Conservation (phyloP, 441 rosid genomes). For the Populus hybrid region DNA sequence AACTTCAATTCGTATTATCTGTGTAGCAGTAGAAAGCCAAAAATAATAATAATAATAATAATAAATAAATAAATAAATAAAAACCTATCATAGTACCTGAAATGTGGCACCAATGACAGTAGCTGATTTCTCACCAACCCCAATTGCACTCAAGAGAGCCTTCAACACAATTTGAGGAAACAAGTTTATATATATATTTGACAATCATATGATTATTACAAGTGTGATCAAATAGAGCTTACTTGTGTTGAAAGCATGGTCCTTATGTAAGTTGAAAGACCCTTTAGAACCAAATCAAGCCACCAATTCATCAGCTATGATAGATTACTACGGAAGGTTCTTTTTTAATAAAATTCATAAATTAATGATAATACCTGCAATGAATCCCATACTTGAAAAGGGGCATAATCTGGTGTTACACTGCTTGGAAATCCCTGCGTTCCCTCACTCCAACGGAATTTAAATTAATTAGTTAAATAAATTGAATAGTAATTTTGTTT, state of each 20-base stretch:
- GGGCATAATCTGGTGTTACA: constrained; percentile 85
- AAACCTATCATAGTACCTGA: constrained; percentile 75
- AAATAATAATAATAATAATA: neutral
- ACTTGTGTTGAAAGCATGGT: constrained; percentile 98
- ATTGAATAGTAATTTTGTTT: neutral
- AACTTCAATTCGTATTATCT: neutral
- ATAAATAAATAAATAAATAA: neutral
- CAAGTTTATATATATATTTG: neutral
- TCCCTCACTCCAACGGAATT: neutral
- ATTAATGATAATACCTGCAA: constrained; percentile 51
- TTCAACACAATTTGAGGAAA: constrained; percentile 19
- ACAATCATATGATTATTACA: neutral
- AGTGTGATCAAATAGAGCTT: constrained; percentile 14
- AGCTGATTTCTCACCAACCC: constrained; percentile 96
- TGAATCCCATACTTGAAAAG: constrained; percentile 94
- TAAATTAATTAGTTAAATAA: neutral
- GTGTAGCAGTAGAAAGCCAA: neutral
- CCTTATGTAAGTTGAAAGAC: constrained; percentile 86
- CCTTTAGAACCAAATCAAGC: constrained; percentile 36
- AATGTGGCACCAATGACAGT: constrained; percentile 95
- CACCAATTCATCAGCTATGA: neutral
- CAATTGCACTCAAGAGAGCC: constrained; percentile 96
- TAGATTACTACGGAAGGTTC: neutral
- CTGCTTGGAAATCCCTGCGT: constrained; percentile 83
- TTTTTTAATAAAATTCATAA: neutral